Evolutionary conservation across 441 rosid genomes (phyloP).

Genomic region (Euphorbia schlechtendalii): DNA sequence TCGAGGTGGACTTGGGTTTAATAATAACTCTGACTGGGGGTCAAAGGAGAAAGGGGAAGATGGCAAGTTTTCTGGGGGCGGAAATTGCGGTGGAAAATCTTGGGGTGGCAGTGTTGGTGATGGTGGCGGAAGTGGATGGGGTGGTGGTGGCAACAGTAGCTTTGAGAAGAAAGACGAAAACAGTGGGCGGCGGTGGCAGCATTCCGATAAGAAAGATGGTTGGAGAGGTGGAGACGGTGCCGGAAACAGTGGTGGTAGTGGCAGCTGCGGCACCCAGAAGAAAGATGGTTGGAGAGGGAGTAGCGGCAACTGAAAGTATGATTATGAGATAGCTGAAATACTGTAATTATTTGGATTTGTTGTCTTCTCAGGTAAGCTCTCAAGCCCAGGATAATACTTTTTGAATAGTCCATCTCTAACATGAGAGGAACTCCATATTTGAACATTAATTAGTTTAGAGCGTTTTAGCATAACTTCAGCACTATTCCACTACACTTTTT

Average conservation of each 20-base stretch:
- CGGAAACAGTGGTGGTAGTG: background rate
- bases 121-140: background rate
- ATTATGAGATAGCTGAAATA: too few relatives aligned
- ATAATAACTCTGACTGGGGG: background rate
- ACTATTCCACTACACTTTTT: too few relatives aligned
- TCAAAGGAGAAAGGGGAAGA: slow-evolving; percentile 3
- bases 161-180: background rate
- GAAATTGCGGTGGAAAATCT: background rate
- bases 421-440: too few relatives aligned
- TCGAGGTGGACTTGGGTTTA: background rate
- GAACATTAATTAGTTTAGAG: too few relatives aligned
- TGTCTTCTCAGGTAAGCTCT: too few relatives aligned
- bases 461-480: too few relatives aligned
- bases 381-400: too few relatives aligned
- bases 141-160: background rate
- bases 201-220: background rate
- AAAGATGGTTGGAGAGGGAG: too few relatives aligned
- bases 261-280: background rate
- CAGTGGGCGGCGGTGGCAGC: background rate
- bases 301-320: too few relatives aligned
- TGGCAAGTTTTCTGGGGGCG: slow-evolving; percentile 1
- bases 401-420: too few relatives aligned
- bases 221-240: background rate
- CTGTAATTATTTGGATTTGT: too few relatives aligned
- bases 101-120: too few relatives aligned